These are phyloP conservation scores for Exophiala viscosa DNA, from an alignment of 2,329 filamentous ascomycete genomes.

Conservation along the genomic window DNA sequence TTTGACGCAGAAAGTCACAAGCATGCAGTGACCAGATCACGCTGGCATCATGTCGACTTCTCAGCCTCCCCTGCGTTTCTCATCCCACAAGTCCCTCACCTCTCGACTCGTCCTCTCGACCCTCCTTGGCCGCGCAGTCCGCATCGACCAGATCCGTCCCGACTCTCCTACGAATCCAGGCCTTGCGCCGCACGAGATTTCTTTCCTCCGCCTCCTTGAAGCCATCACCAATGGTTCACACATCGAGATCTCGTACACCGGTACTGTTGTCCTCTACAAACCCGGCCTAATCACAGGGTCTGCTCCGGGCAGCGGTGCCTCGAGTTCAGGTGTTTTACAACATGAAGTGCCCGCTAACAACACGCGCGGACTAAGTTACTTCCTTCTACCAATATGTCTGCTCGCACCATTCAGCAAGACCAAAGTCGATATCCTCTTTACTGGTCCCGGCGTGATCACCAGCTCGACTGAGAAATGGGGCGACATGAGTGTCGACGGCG, in stretches of 20 bases:
- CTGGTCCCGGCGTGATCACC: conserved; percentile 89
- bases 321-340: conserved; percentile 67
- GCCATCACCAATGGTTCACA: conserved; percentile 90
- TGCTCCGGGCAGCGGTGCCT: conserved; percentile 69
- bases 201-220: conserved; percentile 90
- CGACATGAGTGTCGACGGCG: conserved; percentile 87
- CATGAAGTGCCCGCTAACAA: conserved; percentile 76
- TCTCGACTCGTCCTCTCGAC: conserved; percentile 86
- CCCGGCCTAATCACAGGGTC: conserved; percentile 89
- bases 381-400: conserved; percentile 81
- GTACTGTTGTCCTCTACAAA: conserved; percentile 86
- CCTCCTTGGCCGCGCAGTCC: conserved; percentile 80
- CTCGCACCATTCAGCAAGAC: conserved; percentile 91
- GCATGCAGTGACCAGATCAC: not conserved
- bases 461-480: conserved; percentile 70
- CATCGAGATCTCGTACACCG: conserved; percentile 94
- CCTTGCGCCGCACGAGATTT: conserved; percentile 87
- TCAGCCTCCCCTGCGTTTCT: conserved; percentile 65
- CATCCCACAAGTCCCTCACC: conserved; percentile 75
- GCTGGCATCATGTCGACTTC: conserved; percentile 37
- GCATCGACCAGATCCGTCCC: conserved; percentile 90
- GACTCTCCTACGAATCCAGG: conserved; percentile 82
- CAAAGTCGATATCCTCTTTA: conserved; percentile 84
- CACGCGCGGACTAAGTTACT: conserved; percentile 82
- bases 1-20: too few species aligned